These are phyloP conservation scores for Schizothecium vesticola DNA, from an alignment of 495 filamentous ascomycete species.

Conservation along the genomic window DNA sequence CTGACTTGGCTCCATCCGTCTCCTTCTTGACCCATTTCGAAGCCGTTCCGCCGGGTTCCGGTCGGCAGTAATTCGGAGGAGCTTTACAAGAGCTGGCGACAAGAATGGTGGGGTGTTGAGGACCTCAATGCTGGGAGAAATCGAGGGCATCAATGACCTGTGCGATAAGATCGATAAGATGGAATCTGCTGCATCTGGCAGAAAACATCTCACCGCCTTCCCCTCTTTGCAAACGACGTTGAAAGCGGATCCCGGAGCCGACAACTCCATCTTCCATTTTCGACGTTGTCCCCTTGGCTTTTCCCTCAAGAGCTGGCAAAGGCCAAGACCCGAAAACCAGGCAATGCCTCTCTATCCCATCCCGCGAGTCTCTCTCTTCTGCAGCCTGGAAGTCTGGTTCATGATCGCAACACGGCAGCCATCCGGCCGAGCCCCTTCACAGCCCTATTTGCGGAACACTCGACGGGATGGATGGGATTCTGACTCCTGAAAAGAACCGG, in stretches of 20 bases:
- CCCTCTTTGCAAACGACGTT: background rate
- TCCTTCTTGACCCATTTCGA: constrained; percentile 4
- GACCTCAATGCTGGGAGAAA: background rate
- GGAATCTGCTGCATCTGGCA: background rate
- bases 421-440: background rate
- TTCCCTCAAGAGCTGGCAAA: background rate
- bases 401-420: background rate
- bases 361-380: background rate
- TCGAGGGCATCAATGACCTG: background rate
- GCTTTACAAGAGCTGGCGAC: background rate
- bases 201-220: background rate
- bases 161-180: background rate
- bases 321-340: background rate
- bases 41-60: too few species aligned
- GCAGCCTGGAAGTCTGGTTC: background rate
- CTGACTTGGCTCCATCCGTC: constrained; percentile 25
- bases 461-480: background rate
- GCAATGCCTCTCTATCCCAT: background rate
- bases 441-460: background rate
- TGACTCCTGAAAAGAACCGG: background rate
- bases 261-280: background rate
- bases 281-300: background rate
- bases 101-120: background rate
- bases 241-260: background rate
- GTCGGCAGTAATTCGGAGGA: background rate